Evolutionary conservation across 495 filamentous ascomycete species (phyloP).

Genomic region (Tuber umbilicatum): DNA sequence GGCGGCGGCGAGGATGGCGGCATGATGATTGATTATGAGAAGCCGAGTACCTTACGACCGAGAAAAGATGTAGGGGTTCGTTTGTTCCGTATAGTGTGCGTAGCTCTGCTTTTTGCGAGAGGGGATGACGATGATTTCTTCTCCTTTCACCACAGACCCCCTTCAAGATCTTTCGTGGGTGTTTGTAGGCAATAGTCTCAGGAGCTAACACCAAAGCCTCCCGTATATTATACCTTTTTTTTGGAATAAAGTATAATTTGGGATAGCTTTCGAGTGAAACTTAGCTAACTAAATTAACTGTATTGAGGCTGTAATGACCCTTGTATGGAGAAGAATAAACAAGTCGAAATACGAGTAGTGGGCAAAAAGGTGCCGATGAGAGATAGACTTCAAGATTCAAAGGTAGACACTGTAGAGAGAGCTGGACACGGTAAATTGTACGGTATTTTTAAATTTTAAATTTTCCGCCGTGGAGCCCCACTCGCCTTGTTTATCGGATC

Average conservation of each 20-base stretch:
- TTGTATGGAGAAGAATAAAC: background rate
- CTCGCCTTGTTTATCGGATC: background rate
- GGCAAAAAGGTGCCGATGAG: background rate
- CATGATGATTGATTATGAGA: conserved; percentile 12
- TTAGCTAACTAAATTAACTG: background rate
- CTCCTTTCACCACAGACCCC: background rate
- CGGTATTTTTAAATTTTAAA: background rate
- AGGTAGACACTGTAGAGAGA: background rate
- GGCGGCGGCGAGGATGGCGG: conserved; percentile 26
- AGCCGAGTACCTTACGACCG: background rate
- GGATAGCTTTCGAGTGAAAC: background rate
- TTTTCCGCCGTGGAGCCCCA: background rate
- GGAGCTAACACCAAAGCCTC: background rate
- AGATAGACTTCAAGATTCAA: background rate
- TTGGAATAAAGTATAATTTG: background rate
- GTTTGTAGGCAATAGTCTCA: background rate
- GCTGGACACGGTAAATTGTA: background rate
- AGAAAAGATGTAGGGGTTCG: background rate
- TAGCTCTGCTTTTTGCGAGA: background rate
- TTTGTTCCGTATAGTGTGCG: background rate
- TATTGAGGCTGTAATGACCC: background rate
- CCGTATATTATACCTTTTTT: background rate
- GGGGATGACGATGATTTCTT: conserved; percentile 1
- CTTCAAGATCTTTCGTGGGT: background rate
- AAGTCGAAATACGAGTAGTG: background rate